Evolutionary conservation across 495 filamentous ascomycete genomes (phyloP), one percentile per base, ranked within the genome.

Genomic region (Penicillium dipodomyicola): DNA sequence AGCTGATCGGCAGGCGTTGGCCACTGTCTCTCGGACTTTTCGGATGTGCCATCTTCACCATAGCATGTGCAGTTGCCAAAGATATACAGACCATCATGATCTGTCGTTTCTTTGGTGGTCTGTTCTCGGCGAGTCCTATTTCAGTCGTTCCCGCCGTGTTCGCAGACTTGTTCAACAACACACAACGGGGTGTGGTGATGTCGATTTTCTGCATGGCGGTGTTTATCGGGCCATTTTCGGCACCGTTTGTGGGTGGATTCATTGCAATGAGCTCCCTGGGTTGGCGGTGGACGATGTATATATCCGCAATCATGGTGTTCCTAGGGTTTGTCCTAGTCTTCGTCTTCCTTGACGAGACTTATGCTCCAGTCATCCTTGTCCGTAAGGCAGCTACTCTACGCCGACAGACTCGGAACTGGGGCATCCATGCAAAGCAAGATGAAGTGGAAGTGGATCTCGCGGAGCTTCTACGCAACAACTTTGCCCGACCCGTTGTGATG

Each of bases 1-100:
- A 96, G 67, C 73, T 95, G 43, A 82, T 83, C 58, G 91, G 91
- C 5, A 63, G 78, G 25, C 77, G 75, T 35, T 57, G 58, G 54
- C 83, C 82, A 2, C 59, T 86, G 10, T 70, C 80, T 42, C 49
- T 76, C 5, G 80, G 80, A 39, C 70, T 78, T 55, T 55, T 79
- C 20, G 61, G 74, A 30, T 82, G 82, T 45, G 70, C 69, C 5
- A 68, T 84, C 49, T 84, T 85, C 55, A 68, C 69, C 10, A 70
- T 84, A 42, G 76, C 77, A 9, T 73, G 75, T 25, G 82, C 79
- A 5, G 70, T 79, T 75, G 82, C 70, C 69, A 82, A 76, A 40
- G 82, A 86, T 53, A 57, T 84, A 0, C 76, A 84, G 49, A 83
- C 80, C 0, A 44, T 83, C 23, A 71, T 84, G 65, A 68, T 81